These are phyloP conservation scores for Powellomyces hirtus DNA, from an alignment of 192 early-diverging fungal genomes.

Conservation along the genomic window DNA sequence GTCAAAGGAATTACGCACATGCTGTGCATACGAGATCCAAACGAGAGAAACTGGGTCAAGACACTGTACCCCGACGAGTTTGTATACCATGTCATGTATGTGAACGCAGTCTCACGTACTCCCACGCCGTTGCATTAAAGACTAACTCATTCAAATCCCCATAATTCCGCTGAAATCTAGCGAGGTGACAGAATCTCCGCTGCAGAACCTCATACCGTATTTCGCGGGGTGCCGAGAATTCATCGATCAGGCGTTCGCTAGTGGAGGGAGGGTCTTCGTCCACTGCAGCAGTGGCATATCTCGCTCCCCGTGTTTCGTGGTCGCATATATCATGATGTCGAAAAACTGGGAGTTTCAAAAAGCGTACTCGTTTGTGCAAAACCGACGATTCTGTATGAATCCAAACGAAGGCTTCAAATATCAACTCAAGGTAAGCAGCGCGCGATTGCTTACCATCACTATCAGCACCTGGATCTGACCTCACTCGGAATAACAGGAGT, in stretches of 20 bases:
- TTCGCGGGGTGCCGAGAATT: conserved; percentile 64
- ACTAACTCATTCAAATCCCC: too few species aligned
- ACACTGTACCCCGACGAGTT: conserved; percentile 52
- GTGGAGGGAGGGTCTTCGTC: conserved; percentile 42
- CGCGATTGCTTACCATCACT: conserved; percentile 4
- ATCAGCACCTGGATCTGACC: neutral
- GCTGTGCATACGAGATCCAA: conserved; percentile 69
- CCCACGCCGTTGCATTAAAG: too few species aligned
- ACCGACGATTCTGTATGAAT: conserved; percentile 82
- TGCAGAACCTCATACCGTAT: conserved; percentile 81
- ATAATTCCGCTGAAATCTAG: too few species aligned
- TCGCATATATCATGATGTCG: conserved; percentile 85
- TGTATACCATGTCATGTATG: conserved; percentile 62
- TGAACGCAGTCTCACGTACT: too few species aligned
- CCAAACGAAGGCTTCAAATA: conserved; percentile 78
- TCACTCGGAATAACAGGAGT: conserved; percentile 57
- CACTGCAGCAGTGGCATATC: conserved; percentile 74
- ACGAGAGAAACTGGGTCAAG: conserved; percentile 64
- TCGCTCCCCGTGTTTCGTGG: conserved; percentile 79
- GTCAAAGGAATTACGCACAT: conserved; percentile 69
- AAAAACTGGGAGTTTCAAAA: conserved; percentile 62
- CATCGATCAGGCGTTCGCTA: conserved; percentile 40
- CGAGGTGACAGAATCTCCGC: conserved; percentile 73
- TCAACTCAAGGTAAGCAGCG: conserved; percentile 64
- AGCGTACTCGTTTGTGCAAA: conserved; percentile 83